A percentile compares a stretch with the other conserved stretches of the same genome.
Conservation (phyloP, 140 eudicot species). For the Senecio squalidus region DNA sequence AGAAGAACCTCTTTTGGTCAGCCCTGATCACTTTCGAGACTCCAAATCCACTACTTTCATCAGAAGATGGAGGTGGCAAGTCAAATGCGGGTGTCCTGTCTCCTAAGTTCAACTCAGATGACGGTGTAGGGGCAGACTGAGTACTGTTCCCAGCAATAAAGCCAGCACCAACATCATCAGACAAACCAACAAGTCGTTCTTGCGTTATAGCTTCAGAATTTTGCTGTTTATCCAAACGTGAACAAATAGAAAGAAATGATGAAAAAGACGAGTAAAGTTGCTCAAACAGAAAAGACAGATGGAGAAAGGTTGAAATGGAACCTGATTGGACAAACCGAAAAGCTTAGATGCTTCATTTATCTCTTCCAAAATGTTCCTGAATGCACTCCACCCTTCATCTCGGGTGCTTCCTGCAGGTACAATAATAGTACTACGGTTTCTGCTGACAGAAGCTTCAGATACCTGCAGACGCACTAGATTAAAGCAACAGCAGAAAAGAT, state of each 20-base stretch:
- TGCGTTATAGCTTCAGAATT: constrained; percentile 51
- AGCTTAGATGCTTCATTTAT: constrained; percentile 89
- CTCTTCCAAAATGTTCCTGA: constrained; percentile 87
- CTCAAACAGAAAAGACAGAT: neutral
- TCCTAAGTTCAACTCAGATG: constrained; percentile 54
- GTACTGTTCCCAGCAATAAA: constrained; percentile 90
- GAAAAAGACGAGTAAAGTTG: constrained; percentile 1
- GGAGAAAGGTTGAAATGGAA: constrained; percentile 16
- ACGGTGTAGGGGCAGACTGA: constrained; percentile 43
- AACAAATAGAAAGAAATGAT: neutral
- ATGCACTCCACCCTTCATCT: constrained; percentile 97
- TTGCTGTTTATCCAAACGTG: constrained; percentile 38
- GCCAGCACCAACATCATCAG: constrained; percentile 98
- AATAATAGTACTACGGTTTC: constrained; percentile 94
- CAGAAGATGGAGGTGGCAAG: constrained; percentile 60
- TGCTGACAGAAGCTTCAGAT: constrained; percentile 95
- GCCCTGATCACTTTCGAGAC: constrained; percentile 93
- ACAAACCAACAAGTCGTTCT: constrained; percentile 81
- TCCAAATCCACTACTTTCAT: constrained; percentile 59
- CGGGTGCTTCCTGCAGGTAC: constrained; percentile 94
- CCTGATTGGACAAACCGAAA: constrained; percentile 73
- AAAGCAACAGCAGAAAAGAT: constrained; percentile 1
- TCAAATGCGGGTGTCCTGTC: constrained; percentile 59
- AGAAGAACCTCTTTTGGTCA: constrained; percentile 94
- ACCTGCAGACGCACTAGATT: constrained; percentile 42